Base-by-base conservation (phyloP, 495 filamentous ascomycete genomes). In the Talaromyces stipitatus region DNA sequence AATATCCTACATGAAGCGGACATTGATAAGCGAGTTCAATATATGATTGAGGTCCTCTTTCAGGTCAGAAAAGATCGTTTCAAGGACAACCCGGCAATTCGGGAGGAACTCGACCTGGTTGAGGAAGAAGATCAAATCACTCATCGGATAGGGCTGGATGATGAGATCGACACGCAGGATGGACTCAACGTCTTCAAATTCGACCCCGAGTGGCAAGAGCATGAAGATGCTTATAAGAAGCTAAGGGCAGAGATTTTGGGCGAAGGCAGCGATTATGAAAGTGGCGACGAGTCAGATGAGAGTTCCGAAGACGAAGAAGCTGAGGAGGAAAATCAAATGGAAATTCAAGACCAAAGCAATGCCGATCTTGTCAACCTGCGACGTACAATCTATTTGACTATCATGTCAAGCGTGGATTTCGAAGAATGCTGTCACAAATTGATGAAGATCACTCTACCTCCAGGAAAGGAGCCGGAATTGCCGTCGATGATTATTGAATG, bases 111-210 rank as follows among this genome's bases (percentile, higher is more conserved):
- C 29, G 94, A 99, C 72, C 69, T 99, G 12, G 87, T 99, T 18
- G 91, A 96, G 68, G 95, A 97, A 65, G 92, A 97, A 64, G 94
- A 99, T 64, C 92, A 97, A 60, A 95, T 97, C 59, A 97, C 92
- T 1, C 94, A 98, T 69, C 81, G 78, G 51, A 74, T 87, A 18
- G 83, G 84, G 18, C 71, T 97, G 24, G 88, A 91, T 58, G 91
- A 90, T 59, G 85, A 91, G 20, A 79, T 96, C 57, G 87, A 91
- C 27, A 83, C 86, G 0, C 80, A 95, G 64, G 92, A 97, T 64
- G 80, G 80, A 1, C 72, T 97, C 24, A 97, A 99, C 62, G 84
- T 99, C 48, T 99, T 99, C 79, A 97, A 96, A 69, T 90, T 84
- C 57, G 94, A 99, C 65, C 63, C 89, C 0, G 78, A 96, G 22